Percentiles rank a stretch among this genome's conserved stretches.
phyloP scores from a whole-genome alignment of 257 asterid genomes.

The Primulina tabacum region DNA sequence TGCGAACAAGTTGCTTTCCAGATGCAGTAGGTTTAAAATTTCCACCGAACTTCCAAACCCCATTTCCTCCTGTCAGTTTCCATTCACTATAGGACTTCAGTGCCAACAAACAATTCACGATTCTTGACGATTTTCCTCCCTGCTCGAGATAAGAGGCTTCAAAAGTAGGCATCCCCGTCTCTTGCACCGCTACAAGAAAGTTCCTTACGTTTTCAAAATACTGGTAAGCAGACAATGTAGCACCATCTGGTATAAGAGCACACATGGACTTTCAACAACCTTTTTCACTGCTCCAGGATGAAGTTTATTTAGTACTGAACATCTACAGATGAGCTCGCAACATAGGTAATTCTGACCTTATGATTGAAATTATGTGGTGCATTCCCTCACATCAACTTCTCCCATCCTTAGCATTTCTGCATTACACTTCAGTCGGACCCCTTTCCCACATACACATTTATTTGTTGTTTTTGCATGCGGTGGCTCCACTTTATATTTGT shows the following conservation, averaged over 20 bases:
- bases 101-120: conserved; percentile 85
- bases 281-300: conserved; percentile 87
- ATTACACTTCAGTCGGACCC: too few species aligned
- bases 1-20: conserved; percentile 76
- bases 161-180: conserved; percentile 85
- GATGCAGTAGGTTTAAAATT: conserved; percentile 56
- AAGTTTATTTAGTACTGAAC: conserved; percentile 74
- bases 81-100: conserved; percentile 81
- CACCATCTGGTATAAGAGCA: conserved; percentile 78
- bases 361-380: too few species aligned
- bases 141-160: conserved; percentile 97
- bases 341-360: too few species aligned
- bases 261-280: conserved; percentile 89
- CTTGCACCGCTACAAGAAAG: conserved; percentile 87
- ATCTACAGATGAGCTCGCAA: too few species aligned
- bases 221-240: conserved; percentile 88
- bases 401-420: too few species aligned
- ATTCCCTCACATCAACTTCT: too few species aligned
- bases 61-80: conserved; percentile 78
- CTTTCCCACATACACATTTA: too few species aligned
- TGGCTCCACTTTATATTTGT: too few species aligned
- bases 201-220: conserved; percentile 94
- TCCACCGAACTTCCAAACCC: conserved; percentile 90
- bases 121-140: conserved; percentile 94
- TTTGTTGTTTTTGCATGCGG: too few species aligned